phyloP scores from a whole-genome alignment of 306 rosid genomes.

The Dalbergia cultrata region DNA sequence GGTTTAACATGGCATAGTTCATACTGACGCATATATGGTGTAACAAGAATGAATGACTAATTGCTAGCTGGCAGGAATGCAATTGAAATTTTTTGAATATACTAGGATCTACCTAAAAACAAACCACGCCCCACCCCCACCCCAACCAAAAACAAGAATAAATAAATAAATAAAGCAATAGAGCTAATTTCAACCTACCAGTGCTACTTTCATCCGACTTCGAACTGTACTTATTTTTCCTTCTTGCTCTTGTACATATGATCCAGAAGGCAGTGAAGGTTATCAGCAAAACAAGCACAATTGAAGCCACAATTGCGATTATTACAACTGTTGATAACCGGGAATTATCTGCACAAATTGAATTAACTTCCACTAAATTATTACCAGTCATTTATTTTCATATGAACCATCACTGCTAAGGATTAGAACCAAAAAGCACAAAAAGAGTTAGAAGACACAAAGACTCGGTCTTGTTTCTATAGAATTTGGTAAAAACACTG shows the following conservation, averaged over 20 bases:
- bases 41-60: too few species aligned
- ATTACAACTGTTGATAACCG: background rate
- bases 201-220: slow-evolving; percentile 17
- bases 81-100: too few species aligned
- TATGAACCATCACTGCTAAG: background rate
- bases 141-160: too few species aligned
- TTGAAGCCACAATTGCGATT: slow-evolving; percentile 46
- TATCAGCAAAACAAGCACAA: slow-evolving; percentile 26
- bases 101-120: too few species aligned
- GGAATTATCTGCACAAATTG: slow-evolving; percentile 42
- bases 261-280: slow-evolving; percentile 18
- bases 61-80: too few species aligned
- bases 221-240: background rate
- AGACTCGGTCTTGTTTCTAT: background rate
- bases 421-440: background rate
- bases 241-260: slow-evolving; percentile 17
- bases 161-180: too few species aligned
- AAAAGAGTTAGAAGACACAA: too few species aligned
- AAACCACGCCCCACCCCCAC: too few species aligned
- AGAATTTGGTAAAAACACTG: too few species aligned
- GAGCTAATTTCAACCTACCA: slow-evolving; percentile 22
- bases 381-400: background rate
- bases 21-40: too few species aligned
- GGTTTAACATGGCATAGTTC: too few species aligned
- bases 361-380: slow-evolving; percentile 15